Percentiles rank a stretch among this genome's conserved stretches.
Conservation (phyloP, 176 grass and related monocot genomes). For the Zoysia japonica region DNA sequence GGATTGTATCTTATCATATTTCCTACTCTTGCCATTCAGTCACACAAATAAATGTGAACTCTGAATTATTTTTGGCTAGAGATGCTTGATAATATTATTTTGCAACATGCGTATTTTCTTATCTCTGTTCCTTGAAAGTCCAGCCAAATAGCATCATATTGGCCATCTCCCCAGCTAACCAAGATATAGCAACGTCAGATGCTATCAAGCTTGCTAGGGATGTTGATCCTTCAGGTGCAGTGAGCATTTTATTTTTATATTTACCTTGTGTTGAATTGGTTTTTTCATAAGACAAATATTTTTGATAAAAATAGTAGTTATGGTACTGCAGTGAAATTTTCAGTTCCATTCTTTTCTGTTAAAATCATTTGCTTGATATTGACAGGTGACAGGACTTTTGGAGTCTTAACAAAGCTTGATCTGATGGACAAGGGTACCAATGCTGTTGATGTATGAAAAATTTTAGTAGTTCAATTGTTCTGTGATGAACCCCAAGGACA, state of each 20-base stretch:
- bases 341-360: constrained; percentile 29
- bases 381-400: constrained; percentile 96
- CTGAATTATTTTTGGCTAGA: neutral
- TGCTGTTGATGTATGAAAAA: constrained; percentile 77
- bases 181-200: constrained; percentile 99
- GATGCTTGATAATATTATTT: neutral
- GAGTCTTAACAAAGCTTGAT: constrained; percentile 98
- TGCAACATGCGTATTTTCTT: neutral
- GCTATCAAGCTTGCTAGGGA: constrained; percentile 97
- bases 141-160: constrained; percentile 91
- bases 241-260: constrained; percentile 5
- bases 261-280: too few relatives aligned
- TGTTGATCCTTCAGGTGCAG: constrained; percentile 86
- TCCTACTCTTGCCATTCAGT: neutral
- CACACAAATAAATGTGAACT: neutral
- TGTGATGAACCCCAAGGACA: neutral
- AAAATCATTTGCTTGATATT: constrained; percentile 36
- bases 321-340: neutral
- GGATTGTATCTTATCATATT: neutral
- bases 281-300: neutral
- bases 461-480: constrained; percentile 22
- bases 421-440: constrained; percentile 99
- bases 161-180: constrained; percentile 99
- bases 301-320: neutral
- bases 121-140: constrained; percentile 36